Conservation (phyloP, 306 rosid species). For the Spatholobus suberectus region DNA sequence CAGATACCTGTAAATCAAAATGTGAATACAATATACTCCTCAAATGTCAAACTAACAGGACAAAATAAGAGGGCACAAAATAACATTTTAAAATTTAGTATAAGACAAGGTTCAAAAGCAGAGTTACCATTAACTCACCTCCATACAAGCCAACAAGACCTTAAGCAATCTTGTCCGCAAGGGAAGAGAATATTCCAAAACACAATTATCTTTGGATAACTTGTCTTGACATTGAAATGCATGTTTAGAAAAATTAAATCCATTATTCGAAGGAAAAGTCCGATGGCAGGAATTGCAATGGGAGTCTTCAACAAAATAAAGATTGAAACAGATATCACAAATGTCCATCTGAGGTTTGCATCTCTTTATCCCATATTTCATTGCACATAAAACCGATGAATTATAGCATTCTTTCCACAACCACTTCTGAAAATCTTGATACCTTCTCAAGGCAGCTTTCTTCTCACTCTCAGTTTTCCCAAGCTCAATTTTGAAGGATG, state of each 20-base stretch:
- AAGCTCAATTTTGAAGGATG: conserved; percentile 84
- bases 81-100: conserved; percentile 22
- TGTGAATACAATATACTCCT: conserved; percentile 21
- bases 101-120: background rate
- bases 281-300: conserved; percentile 89
- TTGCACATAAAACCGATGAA: conserved; percentile 68
- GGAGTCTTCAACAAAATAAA: conserved; percentile 68
- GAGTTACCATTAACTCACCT: conserved; percentile 65
- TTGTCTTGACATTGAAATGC: conserved; percentile 68
- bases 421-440: conserved; percentile 94
- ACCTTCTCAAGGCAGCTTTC: conserved; percentile 75
- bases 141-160: conserved; percentile 71
- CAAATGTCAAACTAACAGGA: conserved; percentile 9
- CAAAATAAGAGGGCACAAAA: conserved; percentile 7
- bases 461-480: conserved; percentile 80
- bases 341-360: conserved; percentile 68
- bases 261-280: conserved; percentile 55
- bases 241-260: conserved; percentile 65
- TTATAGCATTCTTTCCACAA: conserved; percentile 82
- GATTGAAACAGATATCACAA: conserved; percentile 71
- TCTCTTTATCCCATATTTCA: conserved; percentile 77
- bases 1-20: conserved; percentile 68
- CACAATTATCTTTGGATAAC: conserved; percentile 48
- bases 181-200: conserved; percentile 73
- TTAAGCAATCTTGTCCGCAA: conserved; percentile 77